Evolutionary conservation across 129 eudicot genomes (phyloP).

Genomic region (Flaveria robusta): DNA sequence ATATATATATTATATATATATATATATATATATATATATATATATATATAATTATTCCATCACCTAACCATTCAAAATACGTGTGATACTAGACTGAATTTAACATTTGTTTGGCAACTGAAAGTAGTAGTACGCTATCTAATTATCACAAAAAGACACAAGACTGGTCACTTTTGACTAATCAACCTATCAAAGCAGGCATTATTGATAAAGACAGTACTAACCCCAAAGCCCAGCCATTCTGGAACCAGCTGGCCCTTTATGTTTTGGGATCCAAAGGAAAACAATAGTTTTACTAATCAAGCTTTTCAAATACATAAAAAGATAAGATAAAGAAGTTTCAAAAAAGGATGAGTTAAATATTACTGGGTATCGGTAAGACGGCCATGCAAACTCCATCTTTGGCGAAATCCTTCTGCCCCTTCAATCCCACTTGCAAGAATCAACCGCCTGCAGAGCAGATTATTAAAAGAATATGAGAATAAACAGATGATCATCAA

Average conservation of each 20-base stretch:
- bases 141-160: constrained; percentile 18
- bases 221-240: constrained; percentile 23
- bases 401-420: constrained; percentile 86
- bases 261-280: constrained; percentile 11
- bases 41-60: neutral
- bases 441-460: constrained; percentile 68
- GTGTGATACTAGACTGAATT: constrained; percentile 3
- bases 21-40: too few relatives aligned
- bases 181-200: constrained; percentile 31
- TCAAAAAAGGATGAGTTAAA: constrained; percentile 4
- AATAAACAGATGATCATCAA: neutral
- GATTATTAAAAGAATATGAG: neutral
- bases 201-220: constrained; percentile 28
- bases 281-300: neutral
- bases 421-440: constrained; percentile 96
- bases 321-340: neutral
- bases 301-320: neutral
- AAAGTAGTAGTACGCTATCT: neutral
- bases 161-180: constrained; percentile 14
- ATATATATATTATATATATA: too few relatives aligned
- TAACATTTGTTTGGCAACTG: constrained; percentile 11
- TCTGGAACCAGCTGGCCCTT: constrained; percentile 5
- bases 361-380: constrained; percentile 83
- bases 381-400: constrained; percentile 99
- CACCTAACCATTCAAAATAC: constrained; percentile 5